Evolutionary conservation across 2,329 filamentous ascomycete species (phyloP).

Genomic region (Aspergillus spinulosporus): DNA sequence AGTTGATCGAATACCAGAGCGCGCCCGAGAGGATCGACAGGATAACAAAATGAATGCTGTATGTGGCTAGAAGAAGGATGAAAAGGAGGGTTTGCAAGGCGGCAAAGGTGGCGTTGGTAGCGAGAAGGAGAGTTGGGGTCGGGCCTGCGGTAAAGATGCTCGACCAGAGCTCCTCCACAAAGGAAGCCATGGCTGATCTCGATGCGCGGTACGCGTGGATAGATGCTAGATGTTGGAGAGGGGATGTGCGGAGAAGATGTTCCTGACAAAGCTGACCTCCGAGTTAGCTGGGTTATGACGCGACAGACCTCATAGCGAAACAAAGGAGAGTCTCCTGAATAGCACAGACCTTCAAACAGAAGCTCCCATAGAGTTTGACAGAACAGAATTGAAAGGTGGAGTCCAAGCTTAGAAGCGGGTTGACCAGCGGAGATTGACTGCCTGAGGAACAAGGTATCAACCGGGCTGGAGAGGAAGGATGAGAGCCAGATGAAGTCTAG

Average conservation of each 20-base stretch:
- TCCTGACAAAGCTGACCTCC: neutral
- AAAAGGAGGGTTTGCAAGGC: conserved; percentile 78
- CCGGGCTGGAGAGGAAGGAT: neutral
- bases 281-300: neutral
- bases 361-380: neutral
- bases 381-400: neutral
- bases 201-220: neutral
- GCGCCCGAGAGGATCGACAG: conserved; percentile 76
- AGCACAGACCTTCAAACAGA: neutral
- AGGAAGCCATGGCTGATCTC: conserved; percentile 46
- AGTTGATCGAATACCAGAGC: conserved; percentile 94
- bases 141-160: conserved; percentile 92
- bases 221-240: neutral
- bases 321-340: neutral
- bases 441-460: conserved; percentile 6
- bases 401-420: neutral
- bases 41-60: conserved; percentile 84
- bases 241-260: neutral
- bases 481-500: neutral
- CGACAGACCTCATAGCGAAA: neutral
- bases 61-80: conserved; percentile 73
- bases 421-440: neutral
- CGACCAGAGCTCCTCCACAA: conserved; percentile 77
- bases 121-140: conserved; percentile 81
- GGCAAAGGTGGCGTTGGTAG: conserved; percentile 87